Conservation (phyloP, 2,329 filamentous ascomycete genomes). For the Rhynchosporium graminicola region DNA sequence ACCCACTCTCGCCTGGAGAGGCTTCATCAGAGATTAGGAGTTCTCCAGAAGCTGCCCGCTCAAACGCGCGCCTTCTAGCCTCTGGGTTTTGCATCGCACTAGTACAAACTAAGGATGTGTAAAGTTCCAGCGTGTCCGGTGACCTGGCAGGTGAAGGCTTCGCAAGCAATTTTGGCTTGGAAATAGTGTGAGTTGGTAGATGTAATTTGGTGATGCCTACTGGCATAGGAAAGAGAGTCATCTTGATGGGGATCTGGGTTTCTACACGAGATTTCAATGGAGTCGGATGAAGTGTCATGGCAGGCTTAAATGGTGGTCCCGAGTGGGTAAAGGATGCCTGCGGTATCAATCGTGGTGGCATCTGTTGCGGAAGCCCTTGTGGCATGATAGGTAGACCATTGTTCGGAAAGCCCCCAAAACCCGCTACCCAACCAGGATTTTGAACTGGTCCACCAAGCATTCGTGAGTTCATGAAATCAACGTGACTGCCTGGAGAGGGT, state of each 20-base stretch:
- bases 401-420: constrained; percentile 27
- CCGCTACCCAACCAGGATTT: constrained; percentile 42
- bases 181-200: constrained; percentile 86
- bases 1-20: constrained; percentile 28
- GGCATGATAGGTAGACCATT: constrained; percentile 25
- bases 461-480: constrained; percentile 44
- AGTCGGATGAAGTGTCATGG: constrained; percentile 64
- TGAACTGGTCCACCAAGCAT: constrained; percentile 35
- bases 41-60: constrained; percentile 44
- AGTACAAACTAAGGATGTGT: constrained; percentile 83
- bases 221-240: constrained; percentile 76
- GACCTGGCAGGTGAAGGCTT: constrained; percentile 67
- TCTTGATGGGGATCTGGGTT: constrained; percentile 88
- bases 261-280: constrained; percentile 88
- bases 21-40: constrained; percentile 22
- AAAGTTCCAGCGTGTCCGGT: constrained; percentile 76
- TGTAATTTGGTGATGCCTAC: constrained; percentile 77
- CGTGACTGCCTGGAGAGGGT: constrained; percentile 47
- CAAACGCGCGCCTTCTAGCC: constrained; percentile 62
- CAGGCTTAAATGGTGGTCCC: constrained; percentile 40
- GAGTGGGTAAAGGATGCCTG: constrained; percentile 32
- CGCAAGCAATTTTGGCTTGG: constrained; percentile 86
- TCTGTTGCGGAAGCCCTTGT: constrained; percentile 23
- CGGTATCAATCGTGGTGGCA: constrained; percentile 30
- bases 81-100: constrained; percentile 81